Evolutionary conservation across 768 basidiomycete genomes (phyloP).

Genomic region (Antrodiella citrinella): DNA sequence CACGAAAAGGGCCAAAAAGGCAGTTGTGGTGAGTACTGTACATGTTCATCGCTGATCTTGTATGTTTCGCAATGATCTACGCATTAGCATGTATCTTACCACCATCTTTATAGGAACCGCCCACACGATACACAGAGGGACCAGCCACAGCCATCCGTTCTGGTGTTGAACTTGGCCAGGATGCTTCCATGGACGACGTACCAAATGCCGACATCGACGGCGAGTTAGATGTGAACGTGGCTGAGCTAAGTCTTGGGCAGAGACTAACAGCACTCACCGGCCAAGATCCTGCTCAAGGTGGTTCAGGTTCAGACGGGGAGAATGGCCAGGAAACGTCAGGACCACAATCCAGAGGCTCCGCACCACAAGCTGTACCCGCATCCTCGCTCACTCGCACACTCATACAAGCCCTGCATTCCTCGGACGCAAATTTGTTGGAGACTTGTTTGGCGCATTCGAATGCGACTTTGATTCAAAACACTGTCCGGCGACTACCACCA

Average conservation of each 20-base stretch:
- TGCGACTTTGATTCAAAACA: slow-evolving; percentile 72
- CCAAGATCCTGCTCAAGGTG: slow-evolving; percentile 28
- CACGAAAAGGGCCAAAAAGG: slow-evolving; percentile 45
- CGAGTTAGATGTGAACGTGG: slow-evolving; percentile 72
- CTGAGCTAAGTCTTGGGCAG: slow-evolving; percentile 89
- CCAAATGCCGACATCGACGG: slow-evolving; percentile 50
- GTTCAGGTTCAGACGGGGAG: slow-evolving; percentile 41
- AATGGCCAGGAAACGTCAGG: slow-evolving; percentile 20
- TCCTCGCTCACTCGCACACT: slow-evolving; percentile 89
- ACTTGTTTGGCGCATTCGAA: slow-evolving; percentile 83
- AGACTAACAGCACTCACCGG: slow-evolving; percentile 71
- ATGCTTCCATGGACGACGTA: slow-evolving; percentile 41
- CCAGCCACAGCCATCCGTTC: slow-evolving; percentile 54
- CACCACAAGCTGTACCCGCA: slow-evolving; percentile 49
- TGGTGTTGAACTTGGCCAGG: slow-evolving; percentile 59
- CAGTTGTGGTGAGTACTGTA: too few relatives aligned
- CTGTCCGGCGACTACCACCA: slow-evolving; percentile 78
- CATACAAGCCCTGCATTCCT: slow-evolving; percentile 93
- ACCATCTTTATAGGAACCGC: slow-evolving; percentile 26
- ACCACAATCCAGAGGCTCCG: slow-evolving; percentile 25
- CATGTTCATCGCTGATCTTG: neutral
- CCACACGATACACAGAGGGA: slow-evolving; percentile 63
- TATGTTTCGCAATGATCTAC: neutral
- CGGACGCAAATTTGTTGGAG: slow-evolving; percentile 81
- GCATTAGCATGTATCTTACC: neutral